Evolutionary conservation across 768 basidiomycete species (phyloP), one percentile per base, ranked within the genome.

Genomic region (Tylopilus intermedius): DNA sequence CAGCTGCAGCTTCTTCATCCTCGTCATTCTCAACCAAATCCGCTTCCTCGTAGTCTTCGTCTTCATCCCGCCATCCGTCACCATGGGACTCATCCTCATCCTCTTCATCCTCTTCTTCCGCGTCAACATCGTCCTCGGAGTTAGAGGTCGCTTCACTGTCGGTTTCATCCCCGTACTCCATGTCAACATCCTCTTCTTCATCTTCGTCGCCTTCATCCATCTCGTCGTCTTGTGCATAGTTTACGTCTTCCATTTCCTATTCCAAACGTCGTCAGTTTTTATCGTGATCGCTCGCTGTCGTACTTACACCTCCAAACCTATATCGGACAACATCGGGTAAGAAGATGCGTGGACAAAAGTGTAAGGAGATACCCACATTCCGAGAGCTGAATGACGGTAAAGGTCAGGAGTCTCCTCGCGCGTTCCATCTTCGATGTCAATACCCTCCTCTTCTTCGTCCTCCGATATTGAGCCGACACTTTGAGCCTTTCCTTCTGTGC

Each of bases 311-410:
- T 63, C 82, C 85, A 67, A 85, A 93, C 72, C 79, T 81, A 47
- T 6, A 55, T 15, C 30, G 27, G 29, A 35, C 9, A 32, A 39
- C n/a, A 47, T 10, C 30, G 6, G 15, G 5, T 67, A 9, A 65
- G 58, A 54, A 40, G 44, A 11, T 29, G 14, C 30, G 21, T n/a
- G 8, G 1, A 47, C 8, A 11, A 24, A 39, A 55, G 43, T 45
- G 24, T 13, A 55, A 47, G 18, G 11, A 46, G 32, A 49, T 15
- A 75, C 83, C 59, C 62, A 85, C 94, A 98, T 94, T 56, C 94
- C 96, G 35, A 99, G 78, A 9, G 96, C 90, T 1, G 96, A 98
- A 68, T 93, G 94, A 42, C 94, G 86, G 71, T 98, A 98, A 18
- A 98, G 73, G 69, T 98, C 93, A 4, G 92, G 91, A 1, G 92